These are phyloP conservation scores for Cylindrotheca fusiformis DNA, from an alignment of 108 stramenopile species.

Conservation along the genomic window DNA sequence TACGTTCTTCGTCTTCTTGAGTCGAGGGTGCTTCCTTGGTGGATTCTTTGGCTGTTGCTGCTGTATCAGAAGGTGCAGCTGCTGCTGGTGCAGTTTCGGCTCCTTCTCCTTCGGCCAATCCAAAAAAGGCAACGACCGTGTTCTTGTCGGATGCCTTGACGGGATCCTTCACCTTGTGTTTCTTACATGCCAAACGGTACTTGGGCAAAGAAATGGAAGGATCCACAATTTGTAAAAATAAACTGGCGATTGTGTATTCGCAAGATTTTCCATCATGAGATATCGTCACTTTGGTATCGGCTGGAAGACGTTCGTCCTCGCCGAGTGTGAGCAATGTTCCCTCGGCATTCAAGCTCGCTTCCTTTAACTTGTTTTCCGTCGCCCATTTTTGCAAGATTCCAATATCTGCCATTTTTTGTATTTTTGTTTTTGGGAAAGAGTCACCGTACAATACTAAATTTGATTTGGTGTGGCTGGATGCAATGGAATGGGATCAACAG, in stretches of 20 bases:
- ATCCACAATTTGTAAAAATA: slow-evolving; percentile 67
- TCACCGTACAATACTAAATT: too few species aligned
- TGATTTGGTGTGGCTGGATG: too few species aligned
- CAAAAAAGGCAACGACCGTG: slow-evolving; percentile 47
- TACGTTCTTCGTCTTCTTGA: background rate
- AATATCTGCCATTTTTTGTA: slow-evolving; percentile 3
- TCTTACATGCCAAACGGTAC: slow-evolving; percentile 76
- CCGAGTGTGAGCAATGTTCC: slow-evolving; percentile 3
- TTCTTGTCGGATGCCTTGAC: slow-evolving; percentile 73
- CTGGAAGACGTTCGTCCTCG: background rate
- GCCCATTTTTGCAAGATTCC: slow-evolving; percentile 28
- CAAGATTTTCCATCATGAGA: slow-evolving; percentile 14
- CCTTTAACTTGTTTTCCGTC: slow-evolving; percentile 2
- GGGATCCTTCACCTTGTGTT: slow-evolving; percentile 57
- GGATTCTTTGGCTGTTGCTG: slow-evolving; percentile 3
- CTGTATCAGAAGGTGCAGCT: background rate
- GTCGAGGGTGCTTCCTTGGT: background rate
- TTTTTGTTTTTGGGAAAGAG: slow-evolving; percentile 7
- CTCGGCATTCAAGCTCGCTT: slow-evolving; percentile 13
- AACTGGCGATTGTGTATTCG: slow-evolving; percentile 65
- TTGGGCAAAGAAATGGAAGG: slow-evolving; percentile 48
- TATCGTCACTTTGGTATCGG: background rate
- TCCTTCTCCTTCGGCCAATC: slow-evolving; percentile 9
- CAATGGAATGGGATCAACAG: too few species aligned
- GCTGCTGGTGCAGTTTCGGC: slow-evolving; percentile 6